These are phyloP conservation scores for Calendula officinalis DNA, from an alignment of 129 eudicot species.

Conservation along the genomic window DNA sequence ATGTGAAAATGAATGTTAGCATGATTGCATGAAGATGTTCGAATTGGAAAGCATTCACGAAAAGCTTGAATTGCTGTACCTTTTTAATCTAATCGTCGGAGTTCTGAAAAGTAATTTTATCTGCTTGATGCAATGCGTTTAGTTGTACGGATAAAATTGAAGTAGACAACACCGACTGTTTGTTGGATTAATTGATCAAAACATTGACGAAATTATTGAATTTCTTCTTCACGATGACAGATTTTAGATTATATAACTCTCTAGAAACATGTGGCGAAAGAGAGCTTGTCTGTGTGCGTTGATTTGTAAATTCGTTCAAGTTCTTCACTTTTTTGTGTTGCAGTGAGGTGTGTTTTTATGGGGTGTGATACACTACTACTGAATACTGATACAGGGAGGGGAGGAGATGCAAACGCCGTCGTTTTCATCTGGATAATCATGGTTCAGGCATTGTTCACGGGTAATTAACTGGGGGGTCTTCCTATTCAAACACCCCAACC, in stretches of 20 bases:
- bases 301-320: too few relatives aligned
- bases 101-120: background rate
- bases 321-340: too few relatives aligned
- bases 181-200: background rate
- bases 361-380: too few relatives aligned
- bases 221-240: background rate
- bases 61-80: background rate
- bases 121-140: background rate
- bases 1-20: background rate
- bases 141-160: background rate
- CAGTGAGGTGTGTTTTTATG: too few relatives aligned
- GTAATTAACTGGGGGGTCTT: too few relatives aligned
- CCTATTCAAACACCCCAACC: too few relatives aligned
- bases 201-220: background rate
- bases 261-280: background rate
- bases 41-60: too few relatives aligned
- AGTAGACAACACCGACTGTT: background rate
- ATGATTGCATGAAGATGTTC: background rate
- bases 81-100: background rate
- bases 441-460: background rate
- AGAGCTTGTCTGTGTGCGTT: background rate
- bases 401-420: too few relatives aligned
- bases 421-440: background rate
- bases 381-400: too few relatives aligned
- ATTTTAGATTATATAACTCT: too few relatives aligned